phyloP scores from a whole-genome alignment of 345 rosid species.

The Hibiscus mutabilis region DNA sequence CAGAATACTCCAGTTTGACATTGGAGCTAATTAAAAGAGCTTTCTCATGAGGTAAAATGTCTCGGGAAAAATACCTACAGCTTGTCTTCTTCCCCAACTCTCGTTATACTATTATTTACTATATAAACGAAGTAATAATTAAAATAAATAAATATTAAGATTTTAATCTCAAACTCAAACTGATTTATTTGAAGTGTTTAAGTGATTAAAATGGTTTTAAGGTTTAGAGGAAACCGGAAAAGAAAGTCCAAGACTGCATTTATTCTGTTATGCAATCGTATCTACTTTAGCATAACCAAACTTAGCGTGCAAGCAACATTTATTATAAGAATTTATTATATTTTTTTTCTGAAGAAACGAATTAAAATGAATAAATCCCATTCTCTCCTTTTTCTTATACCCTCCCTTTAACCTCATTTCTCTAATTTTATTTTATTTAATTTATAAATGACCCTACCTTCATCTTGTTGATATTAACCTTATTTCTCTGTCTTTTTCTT shows the following conservation, averaged over 20 bases:
- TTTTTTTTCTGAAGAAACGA: neutral
- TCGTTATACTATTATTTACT: neutral
- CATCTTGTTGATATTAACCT: too few species aligned
- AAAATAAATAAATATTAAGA: neutral
- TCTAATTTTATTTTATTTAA: neutral
- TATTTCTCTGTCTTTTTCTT: neutral
- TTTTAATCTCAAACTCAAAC: neutral
- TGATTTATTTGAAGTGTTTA: neutral
- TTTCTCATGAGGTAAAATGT: conserved; percentile 25
- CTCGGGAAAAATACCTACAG: conserved; percentile 1
- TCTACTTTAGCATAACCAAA: conserved; percentile 37
- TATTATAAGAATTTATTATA: neutral
- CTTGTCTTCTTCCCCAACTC: conserved; percentile 21
- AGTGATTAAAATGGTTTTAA: neutral
- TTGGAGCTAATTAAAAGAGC: conserved; percentile 10
- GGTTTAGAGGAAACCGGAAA: neutral
- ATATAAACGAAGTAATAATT: neutral
- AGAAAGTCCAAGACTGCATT: conserved; percentile 20
- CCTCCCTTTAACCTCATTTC: neutral
- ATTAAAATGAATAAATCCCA: neutral
- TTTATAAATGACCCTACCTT: too few species aligned
- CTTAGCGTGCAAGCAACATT: conserved; percentile 85
- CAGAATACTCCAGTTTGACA: conserved; percentile 27
- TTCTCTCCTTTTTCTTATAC: conserved; percentile 11
- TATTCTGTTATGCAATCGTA: conserved; percentile 28